phyloP scores from a whole-genome alignment of 352 stramenopile species.

The Phytophthora agathidicida region DNA sequence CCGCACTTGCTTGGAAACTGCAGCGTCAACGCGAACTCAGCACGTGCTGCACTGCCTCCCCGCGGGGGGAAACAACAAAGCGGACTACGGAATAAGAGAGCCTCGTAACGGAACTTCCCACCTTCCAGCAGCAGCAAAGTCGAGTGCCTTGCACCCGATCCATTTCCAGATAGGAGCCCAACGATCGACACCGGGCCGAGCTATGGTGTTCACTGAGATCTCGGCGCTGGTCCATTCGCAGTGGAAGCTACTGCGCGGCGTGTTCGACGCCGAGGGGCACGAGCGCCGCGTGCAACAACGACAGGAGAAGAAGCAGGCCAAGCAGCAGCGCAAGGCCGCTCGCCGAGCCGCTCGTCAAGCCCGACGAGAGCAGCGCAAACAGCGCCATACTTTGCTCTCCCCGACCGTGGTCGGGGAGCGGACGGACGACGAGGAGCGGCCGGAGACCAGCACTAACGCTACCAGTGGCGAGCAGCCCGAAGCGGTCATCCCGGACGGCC shows the following conservation, averaged over 20 bases:
- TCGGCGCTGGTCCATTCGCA: conserved; percentile 38
- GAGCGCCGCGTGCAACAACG: conserved; percentile 32
- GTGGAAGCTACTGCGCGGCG: conserved; percentile 36
- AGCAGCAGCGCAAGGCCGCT: conserved; percentile 37
- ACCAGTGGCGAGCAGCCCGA: not conserved
- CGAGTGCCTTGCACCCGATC: not conserved
- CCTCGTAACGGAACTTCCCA: conserved; percentile 21
- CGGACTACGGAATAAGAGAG: conserved; percentile 21
- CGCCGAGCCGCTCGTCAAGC: conserved; percentile 34
- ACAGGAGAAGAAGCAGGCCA: conserved; percentile 39
- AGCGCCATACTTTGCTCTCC: conserved; percentile 21
- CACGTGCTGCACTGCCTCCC: not conserved
- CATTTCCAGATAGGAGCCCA: conserved; percentile 22
- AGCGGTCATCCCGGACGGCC: conserved; percentile 2
- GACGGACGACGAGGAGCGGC: conserved; percentile 22
- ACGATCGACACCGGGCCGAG: not conserved
- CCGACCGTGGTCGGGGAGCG: conserved; percentile 24
- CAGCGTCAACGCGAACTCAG: conserved; percentile 16
- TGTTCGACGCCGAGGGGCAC: conserved; percentile 27
- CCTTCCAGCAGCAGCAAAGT: too few species aligned
- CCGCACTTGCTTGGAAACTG: conserved; percentile 36
- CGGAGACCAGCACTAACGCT: conserved; percentile 16
- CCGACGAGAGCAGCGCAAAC: conserved; percentile 30
- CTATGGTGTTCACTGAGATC: conserved; percentile 50
- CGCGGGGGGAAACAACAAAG: not conserved